A percentile compares a stretch with the other conserved stretches of the same genome.
These are phyloP conservation scores for Neonectria punicea DNA, from an alignment of 2,329 filamentous ascomycete species.

Conservation along the genomic window DNA sequence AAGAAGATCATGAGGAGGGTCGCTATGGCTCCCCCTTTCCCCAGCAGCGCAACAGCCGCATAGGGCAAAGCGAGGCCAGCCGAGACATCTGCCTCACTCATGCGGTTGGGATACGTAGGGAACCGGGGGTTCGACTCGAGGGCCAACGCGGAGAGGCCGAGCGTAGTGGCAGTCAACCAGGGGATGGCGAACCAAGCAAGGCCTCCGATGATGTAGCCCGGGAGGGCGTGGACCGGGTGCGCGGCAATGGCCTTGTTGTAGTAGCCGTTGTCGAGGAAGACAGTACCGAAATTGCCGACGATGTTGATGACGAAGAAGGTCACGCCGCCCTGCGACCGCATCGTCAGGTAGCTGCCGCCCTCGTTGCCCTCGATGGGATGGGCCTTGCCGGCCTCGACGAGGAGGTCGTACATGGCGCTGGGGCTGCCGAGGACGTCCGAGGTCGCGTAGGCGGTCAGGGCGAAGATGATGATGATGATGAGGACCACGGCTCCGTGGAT, in stretches of 20 bases:
- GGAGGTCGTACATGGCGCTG: constrained; percentile 78
- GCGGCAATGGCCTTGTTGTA: constrained; percentile 96
- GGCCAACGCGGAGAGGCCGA: constrained; percentile 83
- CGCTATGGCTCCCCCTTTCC: constrained; percentile 81
- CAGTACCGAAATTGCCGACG: constrained; percentile 83
- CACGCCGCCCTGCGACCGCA: constrained; percentile 75
- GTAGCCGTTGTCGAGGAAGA: constrained; percentile 90
- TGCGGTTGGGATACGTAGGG: constrained; percentile 77
- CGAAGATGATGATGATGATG: constrained; percentile 85
- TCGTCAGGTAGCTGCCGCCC: constrained; percentile 85
- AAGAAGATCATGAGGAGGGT: constrained; percentile 88
- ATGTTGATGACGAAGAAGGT: constrained; percentile 92
- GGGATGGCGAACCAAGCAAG: constrained; percentile 92
- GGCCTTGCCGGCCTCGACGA: constrained; percentile 72
- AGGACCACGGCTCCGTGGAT: constrained; percentile 84
- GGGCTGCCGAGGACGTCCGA: constrained; percentile 78
- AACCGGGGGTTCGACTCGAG: constrained; percentile 79
- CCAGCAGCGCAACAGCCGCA: constrained; percentile 83
- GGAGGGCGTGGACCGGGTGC: constrained; percentile 83
- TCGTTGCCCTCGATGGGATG: constrained; percentile 85
- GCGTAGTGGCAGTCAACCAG: constrained; percentile 88
- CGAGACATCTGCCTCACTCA: constrained; percentile 77
- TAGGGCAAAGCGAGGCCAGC: constrained; percentile 87
- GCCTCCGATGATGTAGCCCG: constrained; percentile 89
- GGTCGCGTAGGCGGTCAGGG: constrained; percentile 82